Conservation (phyloP, 306 rosid genomes). For the Mimosa bimucronata region DNA sequence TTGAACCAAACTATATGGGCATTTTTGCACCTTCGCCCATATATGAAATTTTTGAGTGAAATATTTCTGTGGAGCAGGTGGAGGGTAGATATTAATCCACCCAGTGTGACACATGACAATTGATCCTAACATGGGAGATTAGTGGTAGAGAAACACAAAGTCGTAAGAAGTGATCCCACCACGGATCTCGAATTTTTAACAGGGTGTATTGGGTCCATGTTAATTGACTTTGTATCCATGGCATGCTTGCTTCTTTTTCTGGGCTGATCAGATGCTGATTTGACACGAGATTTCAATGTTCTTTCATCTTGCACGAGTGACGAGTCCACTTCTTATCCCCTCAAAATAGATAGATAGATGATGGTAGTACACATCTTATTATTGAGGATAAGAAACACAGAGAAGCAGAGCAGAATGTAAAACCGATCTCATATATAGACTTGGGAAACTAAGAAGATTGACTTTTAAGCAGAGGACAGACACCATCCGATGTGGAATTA, state of each 20-base stretch:
- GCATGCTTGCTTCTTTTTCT: background rate
- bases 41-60: background rate
- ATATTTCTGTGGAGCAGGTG: background rate
- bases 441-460: background rate
- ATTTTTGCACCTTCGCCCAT: too few relatives aligned
- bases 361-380: background rate
- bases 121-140: conserved; percentile 5
- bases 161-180: conserved; percentile 39
- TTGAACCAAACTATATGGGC: too few relatives aligned
- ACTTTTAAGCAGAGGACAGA: background rate
- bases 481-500: background rate
- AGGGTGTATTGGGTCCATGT: conserved; percentile 33
- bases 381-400: background rate
- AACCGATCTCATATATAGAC: background rate
- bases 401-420: background rate
- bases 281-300: conserved; percentile 3
- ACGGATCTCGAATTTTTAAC: conserved; percentile 31
- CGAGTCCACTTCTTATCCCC: background rate
- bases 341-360: background rate
- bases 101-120: conserved; percentile 13
- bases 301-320: conserved; percentile 19
- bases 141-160: conserved; percentile 16
- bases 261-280: background rate
- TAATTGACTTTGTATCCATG: conserved; percentile 7
- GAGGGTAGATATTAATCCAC: conserved; percentile 6